phyloP scores from a whole-genome alignment of 2,329 filamentous ascomycete genomes.

The Exophiala bonariae region DNA sequence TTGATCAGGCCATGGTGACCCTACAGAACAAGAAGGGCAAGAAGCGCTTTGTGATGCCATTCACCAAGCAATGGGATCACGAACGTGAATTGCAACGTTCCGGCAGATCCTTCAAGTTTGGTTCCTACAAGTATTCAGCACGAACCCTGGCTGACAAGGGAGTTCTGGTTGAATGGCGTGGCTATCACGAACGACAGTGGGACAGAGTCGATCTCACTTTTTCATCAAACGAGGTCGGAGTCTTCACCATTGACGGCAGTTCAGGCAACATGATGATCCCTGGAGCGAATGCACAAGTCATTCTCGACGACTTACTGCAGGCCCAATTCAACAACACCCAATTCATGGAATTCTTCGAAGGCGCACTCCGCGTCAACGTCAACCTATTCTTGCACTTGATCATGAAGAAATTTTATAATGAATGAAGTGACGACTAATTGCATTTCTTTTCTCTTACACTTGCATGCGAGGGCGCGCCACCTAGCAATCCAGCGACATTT shows the following conservation, averaged over 20 bases:
- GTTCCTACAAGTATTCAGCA: conserved; percentile 95
- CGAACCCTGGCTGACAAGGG: conserved; percentile 88
- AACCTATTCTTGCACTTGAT: conserved; percentile 94
- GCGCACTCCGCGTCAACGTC: conserved; percentile 83
- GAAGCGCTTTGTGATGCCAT: conserved; percentile 90
- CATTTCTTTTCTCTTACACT: too few relatives aligned
- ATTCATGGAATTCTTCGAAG: conserved; percentile 93
- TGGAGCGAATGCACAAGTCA: conserved; percentile 82
- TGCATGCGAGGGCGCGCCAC: too few relatives aligned
- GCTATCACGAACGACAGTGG: conserved; percentile 79
- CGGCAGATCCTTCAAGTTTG: conserved; percentile 94
- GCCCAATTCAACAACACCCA: conserved; percentile 97
- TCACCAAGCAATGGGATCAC: conserved; percentile 98
- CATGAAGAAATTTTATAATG: conserved; percentile 95
- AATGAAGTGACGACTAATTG: conserved; percentile 31
- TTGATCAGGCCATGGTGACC: conserved; percentile 96
- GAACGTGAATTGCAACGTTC: conserved; percentile 91
- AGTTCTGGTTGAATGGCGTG: conserved; percentile 87
- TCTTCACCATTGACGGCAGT: conserved; percentile 89
- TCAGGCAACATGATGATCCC: conserved; percentile 94
- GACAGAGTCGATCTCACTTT: conserved; percentile 93
- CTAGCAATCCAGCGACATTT: too few relatives aligned
- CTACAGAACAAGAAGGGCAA: conserved; percentile 96
- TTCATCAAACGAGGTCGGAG: conserved; percentile 86
- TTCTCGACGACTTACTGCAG: conserved; percentile 90